Evolutionary conservation across 306 rosid genomes (phyloP).

Genomic region (Trifolium fragiferum): DNA sequence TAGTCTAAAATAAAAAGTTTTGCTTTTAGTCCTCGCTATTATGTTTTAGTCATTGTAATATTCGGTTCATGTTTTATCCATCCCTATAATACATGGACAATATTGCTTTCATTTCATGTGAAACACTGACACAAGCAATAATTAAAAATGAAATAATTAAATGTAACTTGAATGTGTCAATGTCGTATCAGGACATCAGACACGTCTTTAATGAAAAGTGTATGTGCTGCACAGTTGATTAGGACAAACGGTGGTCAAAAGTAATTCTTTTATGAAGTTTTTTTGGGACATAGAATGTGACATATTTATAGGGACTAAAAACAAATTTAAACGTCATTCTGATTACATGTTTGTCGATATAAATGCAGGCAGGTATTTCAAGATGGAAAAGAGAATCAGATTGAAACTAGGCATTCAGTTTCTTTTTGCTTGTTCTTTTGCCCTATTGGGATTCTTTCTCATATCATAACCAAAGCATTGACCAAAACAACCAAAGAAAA

Average conservation of each 20-base stretch:
- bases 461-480: conserved; percentile 72
- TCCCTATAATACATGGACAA: background rate
- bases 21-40: background rate
- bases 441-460: conserved; percentile 80
- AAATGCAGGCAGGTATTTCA: conserved; percentile 73
- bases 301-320: background rate
- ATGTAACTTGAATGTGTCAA: background rate
- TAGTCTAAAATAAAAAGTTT: background rate
- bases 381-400: conserved; percentile 74
- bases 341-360: background rate
- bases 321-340: conserved; percentile 3
- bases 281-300: background rate
- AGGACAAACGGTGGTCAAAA: no score
- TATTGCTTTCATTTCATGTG: background rate
- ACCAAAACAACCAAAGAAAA: conserved; percentile 36
- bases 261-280: no score
- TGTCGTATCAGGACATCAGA: background rate
- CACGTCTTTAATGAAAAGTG: background rate
- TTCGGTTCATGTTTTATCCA: background rate
- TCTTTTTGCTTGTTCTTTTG: conserved; percentile 82
- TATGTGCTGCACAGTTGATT: background rate
- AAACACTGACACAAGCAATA: background rate
- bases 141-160: background rate
- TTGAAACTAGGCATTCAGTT: conserved; percentile 91
- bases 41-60: background rate